Evolutionary conservation across 768 basidiomycete species (phyloP), one percentile per base, ranked within the genome.

Genomic region (Psilocybe azurescens): DNA sequence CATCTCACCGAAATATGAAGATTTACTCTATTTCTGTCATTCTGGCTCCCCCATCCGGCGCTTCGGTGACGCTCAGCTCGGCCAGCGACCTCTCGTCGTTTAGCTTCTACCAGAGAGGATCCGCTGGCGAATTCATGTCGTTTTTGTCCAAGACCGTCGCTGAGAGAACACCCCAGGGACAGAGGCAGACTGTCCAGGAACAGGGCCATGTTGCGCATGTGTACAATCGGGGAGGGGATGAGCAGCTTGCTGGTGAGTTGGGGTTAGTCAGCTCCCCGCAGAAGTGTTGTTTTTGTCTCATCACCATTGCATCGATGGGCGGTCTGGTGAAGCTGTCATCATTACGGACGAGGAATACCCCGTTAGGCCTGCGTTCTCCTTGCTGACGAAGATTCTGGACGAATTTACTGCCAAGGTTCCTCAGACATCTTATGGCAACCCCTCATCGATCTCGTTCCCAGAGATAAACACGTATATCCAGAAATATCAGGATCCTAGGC

Each of bases 331-430:
- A 96, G 95, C 86, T 61, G 92, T 98, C 58, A 88, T 99, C 68
- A 91, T 99, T 68, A 91, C 95, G 18, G 96, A 98, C 78, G 84
- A 92, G 52, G 97, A 99, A 74, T 99, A 99, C 75, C 97, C 97
- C 57, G 92, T 95, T 58, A 89, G 97, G 60, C 94, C 96, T 5
- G 97, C 95, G 1, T 99, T 98, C 81, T 97, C 97, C 16, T 83
- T 99, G 46, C 81, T 99, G 56, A 89, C 92, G 60, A 98, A 97
- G 79, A 73, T 98, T 18, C 83, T 99, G 41, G 97, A 99, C 66
- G 97, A 99, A 58, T 97, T 97, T 73, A 84, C 86, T 8, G 78
- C 89, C 56, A 88, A 94, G 76, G 84, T 96, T 0, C 91, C 92
- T 5, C 85, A 89, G 68, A 80, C 88, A 0, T 79, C 89, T 7